Percentiles rank a stretch among this genome's conserved stretches.
Conservation (phyloP, 2,329 filamentous ascomycete species). For the Paracoccidioides lutzii region DNA sequence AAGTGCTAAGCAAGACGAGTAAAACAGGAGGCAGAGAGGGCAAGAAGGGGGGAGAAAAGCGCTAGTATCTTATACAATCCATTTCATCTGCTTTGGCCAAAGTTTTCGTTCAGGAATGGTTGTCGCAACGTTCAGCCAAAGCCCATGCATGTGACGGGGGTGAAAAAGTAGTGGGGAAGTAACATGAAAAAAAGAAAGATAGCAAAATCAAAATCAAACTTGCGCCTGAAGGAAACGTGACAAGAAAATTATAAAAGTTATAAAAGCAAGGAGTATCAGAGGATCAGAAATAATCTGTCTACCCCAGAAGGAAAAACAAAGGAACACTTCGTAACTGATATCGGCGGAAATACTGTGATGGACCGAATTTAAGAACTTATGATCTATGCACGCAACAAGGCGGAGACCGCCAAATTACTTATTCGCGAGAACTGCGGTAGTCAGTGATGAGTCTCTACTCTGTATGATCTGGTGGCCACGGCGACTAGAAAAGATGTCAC, state of each 20-base stretch:
- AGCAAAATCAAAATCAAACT: not conserved
- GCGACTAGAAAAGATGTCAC: constrained; percentile 19
- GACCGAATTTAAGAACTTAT: not conserved
- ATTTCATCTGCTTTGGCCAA: not conserved
- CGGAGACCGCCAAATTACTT: constrained; percentile 3
- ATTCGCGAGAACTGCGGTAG: constrained; percentile 9
- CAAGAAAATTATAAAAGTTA: not conserved
- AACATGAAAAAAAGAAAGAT: not conserved
- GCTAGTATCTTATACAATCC: constrained; percentile 2
- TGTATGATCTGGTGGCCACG: not conserved
- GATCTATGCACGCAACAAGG: not conserved
- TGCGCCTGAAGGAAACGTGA: not conserved
- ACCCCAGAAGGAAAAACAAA: not conserved
- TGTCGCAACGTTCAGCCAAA: not conserved
- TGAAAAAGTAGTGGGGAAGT: not conserved
- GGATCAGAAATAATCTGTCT: not conserved
- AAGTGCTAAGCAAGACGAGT: not conserved
- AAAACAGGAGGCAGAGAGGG: not conserved
- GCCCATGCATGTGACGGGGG: not conserved
- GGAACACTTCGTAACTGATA: not conserved
- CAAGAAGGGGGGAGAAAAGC: constrained; percentile 1
- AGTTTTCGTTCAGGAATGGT: not conserved
- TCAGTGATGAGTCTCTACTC: not conserved
- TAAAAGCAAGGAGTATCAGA: constrained; percentile 1
- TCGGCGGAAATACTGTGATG: not conserved